A percentile compares a stretch with the other conserved stretches of the same genome.
Conservation (phyloP, 2,329 filamentous ascomycete species). For the Colletotrichum tabaci region DNA sequence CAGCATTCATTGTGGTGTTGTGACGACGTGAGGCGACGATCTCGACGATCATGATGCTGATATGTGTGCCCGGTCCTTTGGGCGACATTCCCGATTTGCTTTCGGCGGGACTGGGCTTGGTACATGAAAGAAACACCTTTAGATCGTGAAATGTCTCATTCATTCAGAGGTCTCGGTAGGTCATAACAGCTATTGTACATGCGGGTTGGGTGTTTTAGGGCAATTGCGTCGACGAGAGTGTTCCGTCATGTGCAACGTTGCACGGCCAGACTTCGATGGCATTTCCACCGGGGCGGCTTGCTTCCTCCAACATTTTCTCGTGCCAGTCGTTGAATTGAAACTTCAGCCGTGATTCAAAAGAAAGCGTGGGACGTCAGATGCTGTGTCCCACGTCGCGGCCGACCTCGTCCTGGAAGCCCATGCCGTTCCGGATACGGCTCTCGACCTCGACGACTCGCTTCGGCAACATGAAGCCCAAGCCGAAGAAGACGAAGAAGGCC, state of each 20-base stretch:
- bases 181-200: background rate
- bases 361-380: slow-evolving; percentile 45
- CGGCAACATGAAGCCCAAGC: slow-evolving; percentile 78
- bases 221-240: background rate
- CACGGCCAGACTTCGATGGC: no score
- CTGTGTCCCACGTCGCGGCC: slow-evolving; percentile 51
- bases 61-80: no score
- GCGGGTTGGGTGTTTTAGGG: background rate
- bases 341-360: background rate
- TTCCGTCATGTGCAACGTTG: no score
- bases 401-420: slow-evolving; percentile 55
- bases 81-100: no score
- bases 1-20: no score
- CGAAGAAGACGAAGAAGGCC: slow-evolving; percentile 86
- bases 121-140: no score
- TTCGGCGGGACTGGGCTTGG: no score
- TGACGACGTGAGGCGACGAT: no score
- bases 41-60: background rate
- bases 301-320: background rate
- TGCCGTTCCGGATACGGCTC: slow-evolving; percentile 69
- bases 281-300: background rate
- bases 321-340: background rate
- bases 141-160: background rate
- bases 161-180: background rate
- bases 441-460: slow-evolving; percentile 77